phyloP scores from a whole-genome alignment of 192 early-diverging fungal species.

The Diversispora eburnea region DNA sequence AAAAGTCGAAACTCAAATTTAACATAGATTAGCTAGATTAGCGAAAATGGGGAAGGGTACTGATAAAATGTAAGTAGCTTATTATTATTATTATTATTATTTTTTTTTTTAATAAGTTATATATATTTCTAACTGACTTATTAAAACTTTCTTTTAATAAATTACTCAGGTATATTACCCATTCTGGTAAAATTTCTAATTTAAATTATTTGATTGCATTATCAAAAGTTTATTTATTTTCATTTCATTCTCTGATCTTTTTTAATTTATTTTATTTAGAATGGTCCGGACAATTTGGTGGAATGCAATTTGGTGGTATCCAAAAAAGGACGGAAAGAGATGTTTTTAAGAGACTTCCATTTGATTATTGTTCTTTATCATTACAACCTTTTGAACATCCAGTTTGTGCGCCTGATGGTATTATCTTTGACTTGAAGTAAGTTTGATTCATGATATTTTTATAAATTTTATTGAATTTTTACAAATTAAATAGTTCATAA shows the following conservation, averaged over 20 bases:
- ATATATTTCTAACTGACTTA: not conserved
- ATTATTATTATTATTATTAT: not conserved
- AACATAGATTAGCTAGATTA: not conserved
- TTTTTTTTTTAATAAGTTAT: not conserved
- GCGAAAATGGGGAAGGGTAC: slow-evolving; percentile 26
- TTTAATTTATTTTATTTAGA: slow-evolving; percentile 22
- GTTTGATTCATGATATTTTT: not conserved
- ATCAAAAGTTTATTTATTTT: not conserved
- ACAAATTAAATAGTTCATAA: not conserved
- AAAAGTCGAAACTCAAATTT: too few relatives aligned
- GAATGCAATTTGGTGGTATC: slow-evolving; percentile 63
- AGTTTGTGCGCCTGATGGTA: slow-evolving; percentile 81
- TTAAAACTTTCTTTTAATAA: not conserved
- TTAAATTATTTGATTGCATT: not conserved
- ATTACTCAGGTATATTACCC: slow-evolving; percentile 22
- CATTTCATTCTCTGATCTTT: not conserved
- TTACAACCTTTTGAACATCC: slow-evolving; percentile 83
- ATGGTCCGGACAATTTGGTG: slow-evolving; percentile 52
- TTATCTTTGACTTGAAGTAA: slow-evolving; percentile 79
- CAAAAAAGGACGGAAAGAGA: slow-evolving; percentile 50
- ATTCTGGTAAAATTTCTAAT: slow-evolving; percentile 14
- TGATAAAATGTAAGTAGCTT: slow-evolving; percentile 24
- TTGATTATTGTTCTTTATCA: slow-evolving; percentile 88
- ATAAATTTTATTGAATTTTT: not conserved
- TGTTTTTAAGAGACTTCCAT: slow-evolving; percentile 73